Base-by-base conservation (phyloP, 1,139 yeast species). In the Geotrichum candidum region DNA sequence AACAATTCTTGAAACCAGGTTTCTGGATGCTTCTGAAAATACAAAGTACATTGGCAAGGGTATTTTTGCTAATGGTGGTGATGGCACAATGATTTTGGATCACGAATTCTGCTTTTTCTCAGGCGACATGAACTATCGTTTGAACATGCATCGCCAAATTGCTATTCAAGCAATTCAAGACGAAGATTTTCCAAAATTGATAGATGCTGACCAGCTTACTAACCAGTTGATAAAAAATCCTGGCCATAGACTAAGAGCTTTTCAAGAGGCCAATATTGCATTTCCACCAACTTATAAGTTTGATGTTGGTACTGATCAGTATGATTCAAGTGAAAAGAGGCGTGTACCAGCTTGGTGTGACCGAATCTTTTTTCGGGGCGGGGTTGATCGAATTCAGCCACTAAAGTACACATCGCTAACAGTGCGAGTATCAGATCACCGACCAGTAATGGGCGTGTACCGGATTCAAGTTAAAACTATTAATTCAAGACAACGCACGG, bases 341-440 rank as follows among this genome's bases (percentile, higher is more conserved):
- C 82, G 99, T 68, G 85, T 90, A 0, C 99, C 99, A 0, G 94
- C 98, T 0, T 94, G 99, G 99, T 92, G 98, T 9, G 99, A 94
- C 73, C 80, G 97, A 72, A 84, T 90, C 54, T 80, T 91, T 60
- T 88, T 81, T 70, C 79, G 82, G 54, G 86, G 88, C 50, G 76
- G 77, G n/a, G 6, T n/a, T 41, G 73, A 65, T 58, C 63, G 67
- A 27, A 63, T 73, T 51, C 29, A 58, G 4, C 66, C 71, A 23
- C 33, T 73, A 45, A 61, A 62, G 10, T 75, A 75, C 60, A 55
- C 68, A 54, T 63, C 72, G 38, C 53, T 65, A 23, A 78, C 77
- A 18, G 75, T 90, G n/a, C 74, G 76, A 51, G 78, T 85, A 51
- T 90, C 97, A 64, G 99, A 94, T 70, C 99, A 94, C 72, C 87